Base-by-base conservation (phyloP, 352 stramenopile species). In the Thraustochytrium sp. region DNA sequence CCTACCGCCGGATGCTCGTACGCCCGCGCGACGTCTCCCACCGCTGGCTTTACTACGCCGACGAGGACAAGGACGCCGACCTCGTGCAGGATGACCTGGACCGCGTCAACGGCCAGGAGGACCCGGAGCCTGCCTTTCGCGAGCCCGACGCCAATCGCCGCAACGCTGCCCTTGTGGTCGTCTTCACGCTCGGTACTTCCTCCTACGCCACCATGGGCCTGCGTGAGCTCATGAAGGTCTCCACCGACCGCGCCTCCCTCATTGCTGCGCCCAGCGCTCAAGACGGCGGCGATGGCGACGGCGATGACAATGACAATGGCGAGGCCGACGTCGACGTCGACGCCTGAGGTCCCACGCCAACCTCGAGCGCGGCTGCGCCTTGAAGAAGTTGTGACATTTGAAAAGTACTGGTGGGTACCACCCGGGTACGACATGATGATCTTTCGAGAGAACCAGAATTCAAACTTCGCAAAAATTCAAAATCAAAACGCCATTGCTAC, bases 121-220 rank as follows among this genome's bases (percentile, higher is more conserved):
- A 46, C 18, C 48, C 11, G 31, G 59, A 72, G 9, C 26, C 40
- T 55, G 36, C 36, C 21, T 72, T 72, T 29, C 34, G 36, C 8
- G 36, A 8, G 8, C 31, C 48, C 44, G 31, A 18, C 37, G 26
- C 37, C 44, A 34, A 68, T 3, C 1, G 4, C 5, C 8, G 5
- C 36, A 13, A 4, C 37, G 38, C 68, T 5, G 68, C 68, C 9
- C 51, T 80, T 8, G 31, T 46, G 23, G 13, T 80, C 36, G 13
- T 11, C 4, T 80, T 80, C 53, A 46, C 63, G 21, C 68, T 80
- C 2, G 48, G 31, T 9, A 49, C 68, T 11, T 61, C 68, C 2
- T 63, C 44, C 68, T 80, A 80, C 26, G 68, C 68, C 9, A 80
- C 68, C 13, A 80, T 80, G 68, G 68, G 44, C 3, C 40, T 80